Base-by-base conservation (phyloP, 352 stramenopile species). In the Phytophthora europaea region DNA sequence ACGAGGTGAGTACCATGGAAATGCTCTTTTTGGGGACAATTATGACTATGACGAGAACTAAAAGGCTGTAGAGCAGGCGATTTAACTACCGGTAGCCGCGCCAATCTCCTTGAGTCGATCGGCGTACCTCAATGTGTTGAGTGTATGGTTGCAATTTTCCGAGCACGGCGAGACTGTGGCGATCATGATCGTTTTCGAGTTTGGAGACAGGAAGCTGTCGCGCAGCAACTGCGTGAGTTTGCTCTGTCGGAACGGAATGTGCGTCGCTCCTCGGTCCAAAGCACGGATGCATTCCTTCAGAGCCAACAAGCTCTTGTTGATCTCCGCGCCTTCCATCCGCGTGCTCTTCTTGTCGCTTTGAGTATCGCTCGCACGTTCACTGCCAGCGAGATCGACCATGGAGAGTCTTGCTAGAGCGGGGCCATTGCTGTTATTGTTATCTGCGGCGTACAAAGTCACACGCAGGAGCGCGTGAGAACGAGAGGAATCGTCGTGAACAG, bases 231-330 rank as follows among this genome's bases (percentile, higher is more conserved):
- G 96, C 13, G 96, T 99, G 22, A 99, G 88, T 73, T 99, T 99
- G 76, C 87, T 98, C 66, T 96, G 95, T 53, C 97, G 90, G 76
- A 99, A 99, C 13, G 96, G 96, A 57, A 98, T 95, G 67, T 99
- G 95, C 7, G 64, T 89, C 22, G 74, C 87, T 65, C 84, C 87
- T 43, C 93, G 89, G 51, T 98, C 92, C 34, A 99, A 70, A n/a
- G 95, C 94, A n/a, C 97, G 91, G 69, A 99, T 98, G 34, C 97
- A 98, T 75, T 99, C 97, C 72, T 99, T 99, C 7, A 99, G 81
- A n/a, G 97, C 96, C 43, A 99, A 78, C 20, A 99, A 76, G 31
- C 90, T 98, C 56, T 98, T 99, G 81, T 99, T 99, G 76, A 99
- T 99, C 74, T 99, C 97, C 8, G 97, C 95, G 34, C 97, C 97